Percentiles rank a stretch among this genome's conserved stretches.
Conservation (phyloP, 495 filamentous ascomycete species). For the Xylaria scruposa region DNA sequence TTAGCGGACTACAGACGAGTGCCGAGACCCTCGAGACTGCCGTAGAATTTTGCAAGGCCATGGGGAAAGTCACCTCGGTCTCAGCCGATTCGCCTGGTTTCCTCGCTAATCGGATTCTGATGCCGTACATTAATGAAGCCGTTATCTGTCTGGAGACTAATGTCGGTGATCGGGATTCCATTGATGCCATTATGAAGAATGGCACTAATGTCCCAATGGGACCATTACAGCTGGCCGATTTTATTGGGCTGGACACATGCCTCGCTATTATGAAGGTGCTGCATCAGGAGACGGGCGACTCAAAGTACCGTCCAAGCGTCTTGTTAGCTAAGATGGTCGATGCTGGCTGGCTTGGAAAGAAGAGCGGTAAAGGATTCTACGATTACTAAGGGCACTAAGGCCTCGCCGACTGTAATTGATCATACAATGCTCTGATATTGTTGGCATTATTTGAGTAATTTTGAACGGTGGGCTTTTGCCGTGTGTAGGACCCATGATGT, state of each 20-base stretch:
- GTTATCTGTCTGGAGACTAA: conserved; percentile 96
- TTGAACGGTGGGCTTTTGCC: background rate
- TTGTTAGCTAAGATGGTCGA: conserved; percentile 94
- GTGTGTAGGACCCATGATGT: background rate
- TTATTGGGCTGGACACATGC: conserved; percentile 97
- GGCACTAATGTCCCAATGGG: conserved; percentile 99
- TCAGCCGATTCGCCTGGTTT: conserved; percentile 93
- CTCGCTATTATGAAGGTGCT: conserved; percentile 97
- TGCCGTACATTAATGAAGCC: conserved; percentile 99
- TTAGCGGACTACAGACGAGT: conserved; percentile 90
- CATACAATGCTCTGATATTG: background rate
- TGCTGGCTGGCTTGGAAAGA: conserved; percentile 97
- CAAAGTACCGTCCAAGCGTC: conserved; percentile 90
- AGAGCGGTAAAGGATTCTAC: conserved; percentile 96
- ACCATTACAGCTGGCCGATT: conserved; percentile 90
- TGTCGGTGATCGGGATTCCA: conserved; percentile 84
- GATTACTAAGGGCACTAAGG: conserved; percentile 63
- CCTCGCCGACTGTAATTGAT: background rate
- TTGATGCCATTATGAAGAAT: conserved; percentile 98
- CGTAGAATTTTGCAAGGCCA: conserved; percentile 83
- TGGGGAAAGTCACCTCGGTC: conserved; percentile 90
- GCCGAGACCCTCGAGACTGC: conserved; percentile 79
- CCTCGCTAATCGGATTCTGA: conserved; percentile 93
- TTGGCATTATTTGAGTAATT: background rate
- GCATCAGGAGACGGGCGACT: conserved; percentile 89